Base-by-base conservation (phyloP, 306 rosid species). In the Fagus crenata region DNA sequence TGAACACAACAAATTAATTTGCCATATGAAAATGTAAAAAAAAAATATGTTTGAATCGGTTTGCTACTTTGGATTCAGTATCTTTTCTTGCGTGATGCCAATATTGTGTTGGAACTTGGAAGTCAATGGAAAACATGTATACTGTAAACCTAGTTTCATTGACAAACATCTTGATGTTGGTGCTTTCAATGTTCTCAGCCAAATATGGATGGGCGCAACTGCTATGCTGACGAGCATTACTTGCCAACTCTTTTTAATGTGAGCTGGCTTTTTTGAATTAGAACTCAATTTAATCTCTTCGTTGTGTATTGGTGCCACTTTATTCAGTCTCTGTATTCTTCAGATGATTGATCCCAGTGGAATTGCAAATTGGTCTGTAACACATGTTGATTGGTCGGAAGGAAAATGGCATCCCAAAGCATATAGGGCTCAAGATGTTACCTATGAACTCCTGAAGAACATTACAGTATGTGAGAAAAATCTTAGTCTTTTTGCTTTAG, bases 141-240 rank as follows among this genome's bases (percentile, higher is more conserved):
- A 39, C 60, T 33, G 41, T 55, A 55, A 43, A 43, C n/a, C 41
- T 63, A 63, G 79, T 53, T 35, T 72, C 67, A 42, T 75, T 77
- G 49, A 75, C 80, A 69, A 78, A 73, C 51, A 75, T 43, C 71
- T 49, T 69, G 61, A 65, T 73, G 43, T 40, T 75, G 81, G 51
- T 87, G 72, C 77, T 84, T 75, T 65, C 51, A 37, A 72, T 49
- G 81, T 80, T 39, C 46, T 55, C 96, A 94, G 98, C 98, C 96
- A 55, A 93, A 91, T 84, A 87, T 88, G 94, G 93, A 92, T 31
- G 96, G 91, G 31, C 93, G 82, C 70, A 89, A 95, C 81, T 95
- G 98, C 86, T 92, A 87, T 75, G 78, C 97, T 0, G 96, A 86
- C 53, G 98, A 95, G 80, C 98, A 95, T 80, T 95, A 95, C 84